Percentiles rank a stretch among this genome's conserved stretches.
phyloP scores from a whole-genome alignment of 768 basidiomycete genomes.

The Suillus placidus region DNA sequence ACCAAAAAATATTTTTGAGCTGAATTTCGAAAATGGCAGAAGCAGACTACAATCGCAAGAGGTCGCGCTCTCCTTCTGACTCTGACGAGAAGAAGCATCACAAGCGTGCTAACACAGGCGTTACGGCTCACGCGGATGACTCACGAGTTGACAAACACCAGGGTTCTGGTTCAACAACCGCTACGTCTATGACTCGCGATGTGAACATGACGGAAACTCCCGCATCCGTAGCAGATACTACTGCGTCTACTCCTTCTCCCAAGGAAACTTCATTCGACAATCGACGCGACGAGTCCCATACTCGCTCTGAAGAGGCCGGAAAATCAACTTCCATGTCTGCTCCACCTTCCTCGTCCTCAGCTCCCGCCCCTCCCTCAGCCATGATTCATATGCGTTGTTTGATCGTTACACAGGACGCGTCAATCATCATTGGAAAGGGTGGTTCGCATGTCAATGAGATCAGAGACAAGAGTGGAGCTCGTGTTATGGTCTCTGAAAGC shows the following conservation, averaged over 20 bases:
- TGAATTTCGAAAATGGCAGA: conserved; percentile 80
- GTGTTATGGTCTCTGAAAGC: conserved; percentile 97
- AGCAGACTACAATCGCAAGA: conserved; percentile 81
- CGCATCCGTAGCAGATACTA: conserved; percentile 42
- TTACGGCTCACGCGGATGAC: conserved; percentile 64
- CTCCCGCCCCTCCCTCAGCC: conserved; percentile 63
- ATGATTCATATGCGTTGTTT: conserved; percentile 97
- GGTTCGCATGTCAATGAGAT: conserved; percentile 99
- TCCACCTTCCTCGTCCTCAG: conserved; percentile 50
- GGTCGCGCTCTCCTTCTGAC: conserved; percentile 85
- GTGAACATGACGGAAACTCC: conserved; percentile 63
- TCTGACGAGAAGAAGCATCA: conserved; percentile 76
- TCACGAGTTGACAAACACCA: conserved; percentile 50
- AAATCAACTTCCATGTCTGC: conserved; percentile 51
- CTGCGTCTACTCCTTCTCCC: conserved; percentile 62
- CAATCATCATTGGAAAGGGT: conserved; percentile 96
- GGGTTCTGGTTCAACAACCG: conserved; percentile 43
- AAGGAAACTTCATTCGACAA: conserved; percentile 47
- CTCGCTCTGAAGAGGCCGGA: conserved; percentile 38
- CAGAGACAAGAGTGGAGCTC: conserved; percentile 93
- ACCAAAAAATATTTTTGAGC: conserved; percentile 39
- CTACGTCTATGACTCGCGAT: conserved; percentile 50
- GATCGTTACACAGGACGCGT: conserved; percentile 99
- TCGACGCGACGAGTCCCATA: conserved; percentile 42
- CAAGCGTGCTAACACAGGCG: conserved; percentile 86